Conservation (phyloP, 1,284 basidiomycete genomes). For the Fomitiporia mediterranea region DNA sequence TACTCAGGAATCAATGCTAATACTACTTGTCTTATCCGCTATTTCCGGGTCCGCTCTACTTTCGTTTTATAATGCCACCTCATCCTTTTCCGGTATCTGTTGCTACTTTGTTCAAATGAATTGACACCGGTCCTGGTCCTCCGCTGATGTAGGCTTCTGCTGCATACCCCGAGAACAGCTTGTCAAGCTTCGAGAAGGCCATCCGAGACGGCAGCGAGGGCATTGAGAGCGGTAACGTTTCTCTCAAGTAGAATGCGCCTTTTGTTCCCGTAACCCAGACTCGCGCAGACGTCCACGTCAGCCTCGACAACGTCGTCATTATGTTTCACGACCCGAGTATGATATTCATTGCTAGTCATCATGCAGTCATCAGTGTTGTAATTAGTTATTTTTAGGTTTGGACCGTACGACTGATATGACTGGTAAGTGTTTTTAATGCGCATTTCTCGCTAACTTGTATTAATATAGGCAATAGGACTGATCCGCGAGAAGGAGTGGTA, state of each 20-base stretch:
- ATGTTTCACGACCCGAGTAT: constrained; percentile 94
- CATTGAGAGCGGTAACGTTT: constrained; percentile 84
- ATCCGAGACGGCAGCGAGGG: constrained; percentile 92
- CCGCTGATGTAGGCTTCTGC: constrained; percentile 64
- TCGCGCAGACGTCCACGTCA: constrained; percentile 90
- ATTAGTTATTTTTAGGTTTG: constrained; percentile 40
- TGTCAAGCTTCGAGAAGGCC: constrained; percentile 89
- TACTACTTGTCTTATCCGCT: not conserved
- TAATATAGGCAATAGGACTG: constrained; percentile 40
- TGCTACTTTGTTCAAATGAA: not conserved
- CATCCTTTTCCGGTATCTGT: not conserved
- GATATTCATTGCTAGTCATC: constrained; percentile 29
- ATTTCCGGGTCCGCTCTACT: not conserved
- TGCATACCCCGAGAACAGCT: constrained; percentile 86
- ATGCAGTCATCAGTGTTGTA: not conserved
- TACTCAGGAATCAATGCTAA: not conserved
- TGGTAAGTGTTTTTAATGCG: constrained; percentile 37
- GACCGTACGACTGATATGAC: constrained; percentile 64
- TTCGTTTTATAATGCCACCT: not conserved
- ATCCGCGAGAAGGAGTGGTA: constrained; percentile 71
- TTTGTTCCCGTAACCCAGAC: constrained; percentile 24
- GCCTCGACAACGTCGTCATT: constrained; percentile 82
- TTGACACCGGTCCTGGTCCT: not conserved
- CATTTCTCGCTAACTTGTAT: constrained; percentile 22
- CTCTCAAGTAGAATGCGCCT: constrained; percentile 17